phyloP scores from a whole-genome alignment of 208 protist genomes.

The Kentomonas sorsogonicus region DNA sequence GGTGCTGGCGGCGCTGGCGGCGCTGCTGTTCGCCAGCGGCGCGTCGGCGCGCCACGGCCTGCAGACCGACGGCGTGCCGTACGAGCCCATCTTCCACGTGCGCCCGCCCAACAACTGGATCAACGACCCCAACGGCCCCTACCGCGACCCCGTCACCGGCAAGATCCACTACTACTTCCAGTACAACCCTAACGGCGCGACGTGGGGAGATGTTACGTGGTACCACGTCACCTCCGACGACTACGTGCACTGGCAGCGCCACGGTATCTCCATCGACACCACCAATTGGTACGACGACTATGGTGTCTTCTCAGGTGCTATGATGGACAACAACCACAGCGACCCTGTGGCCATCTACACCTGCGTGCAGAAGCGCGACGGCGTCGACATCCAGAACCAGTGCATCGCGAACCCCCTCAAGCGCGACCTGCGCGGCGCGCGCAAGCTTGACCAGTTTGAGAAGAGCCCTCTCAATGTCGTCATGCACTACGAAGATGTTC shows the following conservation, averaged over 20 bases:
- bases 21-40: slow-evolving; percentile 4
- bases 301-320: slow-evolving; percentile 41
- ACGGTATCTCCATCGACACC: slow-evolving; percentile 22
- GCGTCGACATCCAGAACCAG: slow-evolving; percentile 36
- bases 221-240: slow-evolving; percentile 54
- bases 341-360: slow-evolving; percentile 44
- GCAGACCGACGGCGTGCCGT: slow-evolving; percentile 4
- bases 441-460: slow-evolving; percentile 21
- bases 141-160: slow-evolving; percentile 49
- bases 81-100: slow-evolving; percentile 43
- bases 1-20: neutral
- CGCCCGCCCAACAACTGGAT: slow-evolving; percentile 47
- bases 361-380: slow-evolving; percentile 36
- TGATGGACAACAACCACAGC: slow-evolving; percentile 33
- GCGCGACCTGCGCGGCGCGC: slow-evolving; percentile 19
- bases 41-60: neutral
- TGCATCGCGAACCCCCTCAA: slow-evolving; percentile 29
- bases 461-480: slow-evolving; percentile 36
- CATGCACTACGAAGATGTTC: slow-evolving; percentile 27
- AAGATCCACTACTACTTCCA: slow-evolving; percentile 59
- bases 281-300: slow-evolving; percentile 41
- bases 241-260: slow-evolving; percentile 49
- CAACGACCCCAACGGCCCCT: slow-evolving; percentile 59
- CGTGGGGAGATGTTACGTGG: slow-evolving; percentile 53
- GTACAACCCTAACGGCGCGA: slow-evolving; percentile 52